Conservation (phyloP, 1,139 yeast genomes). For the Wickerhamomyces sp. region DNA sequence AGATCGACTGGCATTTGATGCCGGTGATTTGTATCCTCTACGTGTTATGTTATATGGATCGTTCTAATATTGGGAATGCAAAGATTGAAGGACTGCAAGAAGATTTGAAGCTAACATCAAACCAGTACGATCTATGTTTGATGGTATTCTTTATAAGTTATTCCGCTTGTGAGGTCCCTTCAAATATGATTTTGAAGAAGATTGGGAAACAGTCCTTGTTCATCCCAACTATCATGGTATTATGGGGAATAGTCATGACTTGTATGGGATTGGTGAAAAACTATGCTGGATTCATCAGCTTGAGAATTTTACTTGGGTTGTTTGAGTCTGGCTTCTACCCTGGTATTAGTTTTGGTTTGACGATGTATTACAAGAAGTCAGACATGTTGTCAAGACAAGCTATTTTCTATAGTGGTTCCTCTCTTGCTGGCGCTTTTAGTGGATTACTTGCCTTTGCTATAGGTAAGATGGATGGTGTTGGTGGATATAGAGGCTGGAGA, state of each 20-base stretch:
- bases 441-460: conserved; percentile 41
- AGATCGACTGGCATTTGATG: conserved; percentile 40
- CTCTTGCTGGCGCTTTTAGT: conserved; percentile 47
- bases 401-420: conserved; percentile 45
- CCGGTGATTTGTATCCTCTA: conserved; percentile 47
- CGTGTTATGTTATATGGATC: conserved; percentile 50
- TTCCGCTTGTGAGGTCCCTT: conserved; percentile 51
- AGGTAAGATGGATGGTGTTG: conserved; percentile 30
- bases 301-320: conserved; percentile 49
- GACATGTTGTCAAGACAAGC: conserved; percentile 45
- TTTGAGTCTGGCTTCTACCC: conserved; percentile 59
- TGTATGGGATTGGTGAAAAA: conserved; percentile 39
- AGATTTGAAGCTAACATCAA: conserved; percentile 43
- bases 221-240: conserved; percentile 43
- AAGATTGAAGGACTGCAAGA: conserved; percentile 51
- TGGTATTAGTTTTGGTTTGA: conserved; percentile 35
- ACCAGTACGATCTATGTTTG: conserved; percentile 47
- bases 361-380: conserved; percentile 45
- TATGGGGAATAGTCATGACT: conserved; percentile 47
- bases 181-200: conserved; percentile 36
- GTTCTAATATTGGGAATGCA: conserved; percentile 60
- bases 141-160: conserved; percentile 55
- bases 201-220: conserved; percentile 38
- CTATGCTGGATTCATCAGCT: conserved; percentile 39
- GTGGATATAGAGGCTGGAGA: conserved; percentile 44